Evolutionary conservation across 1,139 yeast species (phyloP).

Genomic region (Protomyces inundatus): DNA sequence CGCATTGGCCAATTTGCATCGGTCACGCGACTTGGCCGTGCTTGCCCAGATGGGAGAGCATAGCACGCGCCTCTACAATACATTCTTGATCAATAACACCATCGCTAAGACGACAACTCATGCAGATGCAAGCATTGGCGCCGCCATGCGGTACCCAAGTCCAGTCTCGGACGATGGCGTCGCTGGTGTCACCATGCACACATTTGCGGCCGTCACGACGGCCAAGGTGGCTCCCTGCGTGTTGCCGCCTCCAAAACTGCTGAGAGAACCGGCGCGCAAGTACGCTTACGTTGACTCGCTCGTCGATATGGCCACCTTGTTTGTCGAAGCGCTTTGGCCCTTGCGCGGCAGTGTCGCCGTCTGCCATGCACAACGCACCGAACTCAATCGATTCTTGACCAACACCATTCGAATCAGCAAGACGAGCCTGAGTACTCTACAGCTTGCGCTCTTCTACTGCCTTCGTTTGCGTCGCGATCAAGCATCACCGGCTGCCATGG

Average conservation of each 20-base stretch:
- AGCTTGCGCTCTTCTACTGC: slow-evolving; percentile 61
- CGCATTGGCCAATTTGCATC: no score
- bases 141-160: background rate
- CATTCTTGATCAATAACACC: background rate
- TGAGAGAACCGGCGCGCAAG: slow-evolving; percentile 7
- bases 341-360: slow-evolving; percentile 22
- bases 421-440: slow-evolving; percentile 60
- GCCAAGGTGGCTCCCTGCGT: background rate
- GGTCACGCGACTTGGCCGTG: background rate
- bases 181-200: background rate
- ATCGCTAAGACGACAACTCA: background rate
- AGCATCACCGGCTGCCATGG: slow-evolving; percentile 9
- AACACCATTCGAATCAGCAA: slow-evolving; percentile 67
- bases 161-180: background rate
- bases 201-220: background rate
- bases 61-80: background rate
- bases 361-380: slow-evolving; percentile 27
- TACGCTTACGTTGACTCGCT: slow-evolving; percentile 28
- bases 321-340: slow-evolving; percentile 42
- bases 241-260: background rate
- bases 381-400: slow-evolving; percentile 45
- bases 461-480: slow-evolving; percentile 35
- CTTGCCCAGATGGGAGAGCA: background rate
- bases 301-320: slow-evolving; percentile 40
- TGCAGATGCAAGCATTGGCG: background rate